These are phyloP conservation scores for Aspergillus vadensis DNA, from an alignment of 2,329 filamentous ascomycete species.

Conservation along the genomic window DNA sequence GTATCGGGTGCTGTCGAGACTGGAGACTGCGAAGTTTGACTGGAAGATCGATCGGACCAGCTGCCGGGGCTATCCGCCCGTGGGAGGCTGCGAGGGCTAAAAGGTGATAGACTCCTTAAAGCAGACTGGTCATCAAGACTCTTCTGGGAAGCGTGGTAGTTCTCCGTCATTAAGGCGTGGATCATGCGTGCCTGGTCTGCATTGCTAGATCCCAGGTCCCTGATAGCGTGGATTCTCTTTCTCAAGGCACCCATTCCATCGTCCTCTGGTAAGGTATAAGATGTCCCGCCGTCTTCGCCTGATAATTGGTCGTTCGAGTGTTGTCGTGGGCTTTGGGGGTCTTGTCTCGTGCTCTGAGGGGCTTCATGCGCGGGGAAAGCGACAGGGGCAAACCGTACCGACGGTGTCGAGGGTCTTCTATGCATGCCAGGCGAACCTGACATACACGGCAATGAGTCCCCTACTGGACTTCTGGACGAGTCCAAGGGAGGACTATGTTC, in stretches of 20 bases:
- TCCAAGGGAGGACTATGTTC: neutral
- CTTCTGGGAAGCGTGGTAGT: conserved; percentile 57
- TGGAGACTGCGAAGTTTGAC: conserved; percentile 31
- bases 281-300: conserved; percentile 22
- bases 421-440: neutral
- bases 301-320: conserved; percentile 5
- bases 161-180: conserved; percentile 70
- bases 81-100: conserved; percentile 28
- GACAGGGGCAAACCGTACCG: neutral
- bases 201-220: conserved; percentile 59
- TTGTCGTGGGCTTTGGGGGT: conserved; percentile 1
- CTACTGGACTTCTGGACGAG: neutral
- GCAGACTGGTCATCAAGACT: conserved; percentile 24
- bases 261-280: conserved; percentile 64
- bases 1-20: conserved; percentile 29
- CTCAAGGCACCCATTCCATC: conserved; percentile 74
- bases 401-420: neutral
- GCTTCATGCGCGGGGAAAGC: conserved; percentile 3
- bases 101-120: conserved; percentile 26
- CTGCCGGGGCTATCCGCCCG: conserved; percentile 33
- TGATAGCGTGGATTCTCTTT: conserved; percentile 68
- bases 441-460: neutral
- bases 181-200: conserved; percentile 71
- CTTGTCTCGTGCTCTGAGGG: neutral
- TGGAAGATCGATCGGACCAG: conserved; percentile 31